These are phyloP conservation scores for Calonectria pauciramosa DNA, from an alignment of 2,329 filamentous ascomycete species.

Conservation along the genomic window DNA sequence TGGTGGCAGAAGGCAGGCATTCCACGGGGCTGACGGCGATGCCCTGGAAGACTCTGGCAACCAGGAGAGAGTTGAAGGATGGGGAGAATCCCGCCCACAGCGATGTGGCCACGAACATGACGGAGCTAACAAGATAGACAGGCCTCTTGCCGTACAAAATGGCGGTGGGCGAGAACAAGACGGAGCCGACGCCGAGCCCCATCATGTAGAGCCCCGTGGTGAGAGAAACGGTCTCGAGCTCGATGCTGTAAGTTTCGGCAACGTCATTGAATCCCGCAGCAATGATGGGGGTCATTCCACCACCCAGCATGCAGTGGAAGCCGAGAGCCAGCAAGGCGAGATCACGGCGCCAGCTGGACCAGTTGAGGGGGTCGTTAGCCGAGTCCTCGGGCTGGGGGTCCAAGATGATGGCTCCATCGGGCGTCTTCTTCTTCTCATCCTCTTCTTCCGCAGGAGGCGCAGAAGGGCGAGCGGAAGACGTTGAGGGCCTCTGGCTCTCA, in stretches of 20 bases:
- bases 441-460: conserved; percentile 38
- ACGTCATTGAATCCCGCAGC: conserved; percentile 92
- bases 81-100: conserved; percentile 91
- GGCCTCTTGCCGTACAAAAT: conserved; percentile 93
- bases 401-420: conserved; percentile 86
- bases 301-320: conserved; percentile 93
- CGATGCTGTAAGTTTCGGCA: conserved; percentile 73
- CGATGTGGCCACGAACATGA: conserved; percentile 82
- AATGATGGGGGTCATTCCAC: conserved; percentile 90
- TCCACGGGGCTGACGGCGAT: conserved; percentile 91
- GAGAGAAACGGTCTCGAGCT: conserved; percentile 80
- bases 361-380: conserved; percentile 92
- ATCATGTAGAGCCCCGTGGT: conserved; percentile 96
- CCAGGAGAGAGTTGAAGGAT: conserved; percentile 81
- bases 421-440: conserved; percentile 78
- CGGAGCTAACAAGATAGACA: conserved; percentile 83
- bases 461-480: conserved; percentile 33
- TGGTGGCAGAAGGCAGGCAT: conserved; percentile 91
- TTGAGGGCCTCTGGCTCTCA: conserved; percentile 50
- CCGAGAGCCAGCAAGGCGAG: conserved; percentile 84
- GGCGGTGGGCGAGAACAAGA: conserved; percentile 89
- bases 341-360: conserved; percentile 87
- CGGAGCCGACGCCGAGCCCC: conserved; percentile 87
- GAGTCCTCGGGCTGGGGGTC: conserved; percentile 95
- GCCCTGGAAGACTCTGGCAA: conserved; percentile 89